These are phyloP conservation scores for Setomelanomma holmii DNA, from an alignment of 2,329 filamentous ascomycete species.

Conservation along the genomic window DNA sequence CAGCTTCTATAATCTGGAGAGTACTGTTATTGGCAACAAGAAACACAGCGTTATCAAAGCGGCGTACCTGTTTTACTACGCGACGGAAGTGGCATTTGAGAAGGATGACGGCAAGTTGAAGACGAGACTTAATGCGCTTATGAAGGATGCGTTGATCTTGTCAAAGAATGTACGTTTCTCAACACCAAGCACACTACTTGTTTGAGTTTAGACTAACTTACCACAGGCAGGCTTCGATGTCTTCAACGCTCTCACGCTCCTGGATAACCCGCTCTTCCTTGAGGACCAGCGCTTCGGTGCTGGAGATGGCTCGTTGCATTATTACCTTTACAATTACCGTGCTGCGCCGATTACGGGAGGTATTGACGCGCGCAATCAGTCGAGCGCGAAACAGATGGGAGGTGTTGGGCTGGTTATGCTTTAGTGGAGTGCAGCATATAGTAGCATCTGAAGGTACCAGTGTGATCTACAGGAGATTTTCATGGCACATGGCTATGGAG, in stretches of 20 bases:
- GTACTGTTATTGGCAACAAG: conserved; percentile 82
- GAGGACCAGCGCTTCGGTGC: conserved; percentile 93
- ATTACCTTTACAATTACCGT: conserved; percentile 97
- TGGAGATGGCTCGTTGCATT: conserved; percentile 93
- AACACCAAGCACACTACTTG: neutral
- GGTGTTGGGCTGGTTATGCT: conserved; percentile 91
- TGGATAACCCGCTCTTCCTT: conserved; percentile 94
- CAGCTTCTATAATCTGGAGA: conserved; percentile 95
- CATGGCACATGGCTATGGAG: too few species aligned
- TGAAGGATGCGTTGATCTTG: conserved; percentile 85
- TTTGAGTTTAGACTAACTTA: neutral
- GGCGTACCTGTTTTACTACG: conserved; percentile 98
- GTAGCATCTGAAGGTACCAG: neutral
- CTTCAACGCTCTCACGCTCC: conserved; percentile 91
- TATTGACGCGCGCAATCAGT: conserved; percentile 77
- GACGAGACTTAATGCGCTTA: conserved; percentile 78
- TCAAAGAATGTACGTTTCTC: conserved; percentile 73
- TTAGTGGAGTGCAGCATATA: conserved; percentile 44
- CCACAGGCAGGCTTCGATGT: conserved; percentile 81
- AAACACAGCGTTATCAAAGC: conserved; percentile 83
- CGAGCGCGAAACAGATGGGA: conserved; percentile 79
- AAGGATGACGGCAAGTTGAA: conserved; percentile 68
- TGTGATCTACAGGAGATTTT: neutral
- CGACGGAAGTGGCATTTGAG: conserved; percentile 76
- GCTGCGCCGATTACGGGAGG: conserved; percentile 85